Evolutionary conservation across 805 yeast genomes (phyloP).

Genomic region (Metschnikowia shivogae): DNA sequence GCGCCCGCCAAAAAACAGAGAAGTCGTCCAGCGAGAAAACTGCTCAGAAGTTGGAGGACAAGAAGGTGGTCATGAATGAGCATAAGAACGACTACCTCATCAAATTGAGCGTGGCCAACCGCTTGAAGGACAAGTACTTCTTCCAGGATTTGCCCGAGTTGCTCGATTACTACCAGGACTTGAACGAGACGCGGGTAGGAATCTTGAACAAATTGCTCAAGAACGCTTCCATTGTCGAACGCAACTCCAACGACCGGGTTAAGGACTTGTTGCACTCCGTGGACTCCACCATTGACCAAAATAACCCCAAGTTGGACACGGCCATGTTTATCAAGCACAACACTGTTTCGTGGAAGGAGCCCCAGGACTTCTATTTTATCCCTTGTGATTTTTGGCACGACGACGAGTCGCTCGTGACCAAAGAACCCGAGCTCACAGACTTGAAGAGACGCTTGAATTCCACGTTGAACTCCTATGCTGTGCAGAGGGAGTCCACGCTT

Average conservation of each 20-base stretch:
- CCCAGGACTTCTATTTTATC: constrained; percentile 75
- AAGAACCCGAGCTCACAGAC: constrained; percentile 53
- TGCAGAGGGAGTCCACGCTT: constrained; percentile 39
- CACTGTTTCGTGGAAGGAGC: constrained; percentile 70
- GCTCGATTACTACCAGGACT: constrained; percentile 76
- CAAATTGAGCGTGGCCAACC: constrained; percentile 76
- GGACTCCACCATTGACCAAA: constrained; percentile 58
- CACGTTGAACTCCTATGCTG: constrained; percentile 36
- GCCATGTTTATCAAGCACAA: constrained; percentile 94
- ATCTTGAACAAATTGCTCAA: constrained; percentile 66
- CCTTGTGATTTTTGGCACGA: constrained; percentile 98
- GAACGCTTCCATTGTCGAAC: constrained; percentile 59
- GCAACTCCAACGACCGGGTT: constrained; percentile 40
- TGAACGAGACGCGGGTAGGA: constrained; percentile 74
- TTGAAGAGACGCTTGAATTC: constrained; percentile 49
- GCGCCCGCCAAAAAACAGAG: constrained; percentile 69
- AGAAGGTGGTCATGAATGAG: constrained; percentile 76
- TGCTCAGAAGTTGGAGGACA: constrained; percentile 52
- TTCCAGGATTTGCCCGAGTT: constrained; percentile 92
- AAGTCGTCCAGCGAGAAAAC: constrained; percentile 49
- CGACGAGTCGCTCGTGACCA: constrained; percentile 68
- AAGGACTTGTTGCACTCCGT: constrained; percentile 49
- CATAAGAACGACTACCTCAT: constrained; percentile 83
- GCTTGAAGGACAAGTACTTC: constrained; percentile 87
- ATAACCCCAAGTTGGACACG: constrained; percentile 70